A percentile compares a stretch with the other conserved stretches of the same genome.
Conservation (phyloP, 371 early-diverging fungal species). For the Mucor circinelloides region DNA sequence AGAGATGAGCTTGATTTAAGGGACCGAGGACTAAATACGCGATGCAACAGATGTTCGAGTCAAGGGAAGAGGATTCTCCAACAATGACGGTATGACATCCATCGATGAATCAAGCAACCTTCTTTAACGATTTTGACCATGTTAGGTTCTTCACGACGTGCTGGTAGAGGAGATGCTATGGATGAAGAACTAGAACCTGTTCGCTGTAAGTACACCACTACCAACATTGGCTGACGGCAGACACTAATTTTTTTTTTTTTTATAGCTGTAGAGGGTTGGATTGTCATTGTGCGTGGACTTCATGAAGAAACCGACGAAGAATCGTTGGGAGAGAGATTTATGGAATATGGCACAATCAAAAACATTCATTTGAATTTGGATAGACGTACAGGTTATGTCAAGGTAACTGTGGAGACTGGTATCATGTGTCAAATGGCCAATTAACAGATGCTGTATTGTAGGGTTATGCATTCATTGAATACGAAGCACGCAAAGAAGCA, state of each 20-base stretch:
- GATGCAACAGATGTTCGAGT: constrained; percentile 13
- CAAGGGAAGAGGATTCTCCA: constrained; percentile 17
- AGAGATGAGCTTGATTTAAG: background rate
- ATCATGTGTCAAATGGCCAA: background rate
- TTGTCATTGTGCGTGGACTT: constrained; percentile 85
- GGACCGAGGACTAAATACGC: background rate
- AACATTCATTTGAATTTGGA: constrained; percentile 92
- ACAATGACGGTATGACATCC: constrained; percentile 7
- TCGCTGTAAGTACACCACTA: constrained; percentile 54
- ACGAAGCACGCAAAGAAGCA: constrained; percentile 81
- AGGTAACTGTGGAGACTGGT: constrained; percentile 55
- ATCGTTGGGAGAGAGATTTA: constrained; percentile 83
- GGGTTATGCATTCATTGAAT: constrained; percentile 96
- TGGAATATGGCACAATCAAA: constrained; percentile 88
- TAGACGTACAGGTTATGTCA: constrained; percentile 93
- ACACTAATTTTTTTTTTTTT: background rate
- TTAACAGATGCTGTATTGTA: constrained; percentile 22
- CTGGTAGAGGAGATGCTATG: constrained; percentile 18
- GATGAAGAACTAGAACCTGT: constrained; percentile 50
- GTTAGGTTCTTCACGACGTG: constrained; percentile 11
- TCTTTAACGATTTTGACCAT: background rate
- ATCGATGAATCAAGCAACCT: constrained; percentile 13
- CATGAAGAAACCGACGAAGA: constrained; percentile 97
- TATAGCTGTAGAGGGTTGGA: constrained; percentile 94
- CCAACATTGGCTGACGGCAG: background rate